Evolutionary conservation across 306 rosid genomes (phyloP).

Genomic region (Fagus crenata): DNA sequence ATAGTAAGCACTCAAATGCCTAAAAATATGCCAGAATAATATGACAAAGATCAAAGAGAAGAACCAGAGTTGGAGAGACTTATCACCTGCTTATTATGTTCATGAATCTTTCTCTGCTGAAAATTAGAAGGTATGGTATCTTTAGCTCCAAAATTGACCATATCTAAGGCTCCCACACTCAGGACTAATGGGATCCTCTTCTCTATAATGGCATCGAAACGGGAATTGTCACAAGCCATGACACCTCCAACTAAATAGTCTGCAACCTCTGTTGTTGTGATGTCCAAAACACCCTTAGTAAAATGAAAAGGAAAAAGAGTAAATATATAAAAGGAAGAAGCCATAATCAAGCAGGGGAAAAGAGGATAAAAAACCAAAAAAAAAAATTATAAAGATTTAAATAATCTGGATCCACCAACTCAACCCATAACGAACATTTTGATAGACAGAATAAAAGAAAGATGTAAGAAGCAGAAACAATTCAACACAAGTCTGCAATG

Average conservation of each 20-base stretch:
- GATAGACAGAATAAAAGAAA: not conserved
- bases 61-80: slow-evolving; percentile 17
- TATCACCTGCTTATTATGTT: slow-evolving; percentile 84
- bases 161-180: slow-evolving; percentile 88
- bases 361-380: slow-evolving; percentile 20
- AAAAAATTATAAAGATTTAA: not conserved
- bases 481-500: not conserved
- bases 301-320: slow-evolving; percentile 24
- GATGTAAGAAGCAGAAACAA: not conserved
- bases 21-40: slow-evolving; percentile 26
- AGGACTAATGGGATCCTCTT: slow-evolving; percentile 70
- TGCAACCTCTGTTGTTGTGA: slow-evolving; percentile 92
- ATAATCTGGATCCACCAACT: not conserved
- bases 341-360: slow-evolving; percentile 13
- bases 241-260: slow-evolving; percentile 80
- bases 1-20: slow-evolving; percentile 9
- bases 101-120: slow-evolving; percentile 67
- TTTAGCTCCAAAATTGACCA: slow-evolving; percentile 86
- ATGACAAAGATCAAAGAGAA: slow-evolving; percentile 21
- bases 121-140: slow-evolving; percentile 68
- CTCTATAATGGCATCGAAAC: slow-evolving; percentile 73
- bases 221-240: slow-evolving; percentile 84
- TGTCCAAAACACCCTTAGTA: slow-evolving; percentile 72
- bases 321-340: slow-evolving; percentile 8
- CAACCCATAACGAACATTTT: not conserved